These are phyloP conservation scores for Peronospora belbahrii DNA, from an alignment of 352 stramenopile species.

Conservation along the genomic window DNA sequence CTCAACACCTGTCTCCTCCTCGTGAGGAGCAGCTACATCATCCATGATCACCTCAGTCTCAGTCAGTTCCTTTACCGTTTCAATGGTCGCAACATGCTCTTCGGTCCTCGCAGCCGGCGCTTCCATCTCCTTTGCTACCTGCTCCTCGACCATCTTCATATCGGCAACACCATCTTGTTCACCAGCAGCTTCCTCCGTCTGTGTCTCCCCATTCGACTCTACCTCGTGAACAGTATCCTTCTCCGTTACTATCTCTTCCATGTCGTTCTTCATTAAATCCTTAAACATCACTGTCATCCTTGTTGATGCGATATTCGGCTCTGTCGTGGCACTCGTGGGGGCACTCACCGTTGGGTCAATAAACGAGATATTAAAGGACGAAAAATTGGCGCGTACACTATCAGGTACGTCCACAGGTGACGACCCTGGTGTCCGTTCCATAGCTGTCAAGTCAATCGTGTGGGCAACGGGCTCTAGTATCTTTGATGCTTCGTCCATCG, in stretches of 20 bases:
- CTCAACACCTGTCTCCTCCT: background rate
- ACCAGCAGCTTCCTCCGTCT: too few relatives aligned
- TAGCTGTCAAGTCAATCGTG: constrained; percentile 3
- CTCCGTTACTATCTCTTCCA: background rate
- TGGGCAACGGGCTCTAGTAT: constrained; percentile 17
- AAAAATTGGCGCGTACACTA: constrained; percentile 43
- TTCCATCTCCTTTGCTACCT: too few relatives aligned
- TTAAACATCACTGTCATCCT: constrained; percentile 2
- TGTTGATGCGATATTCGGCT: constrained; percentile 24
- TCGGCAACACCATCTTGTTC: background rate
- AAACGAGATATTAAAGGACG: constrained; percentile 48
- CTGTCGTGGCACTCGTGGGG: constrained; percentile 24
- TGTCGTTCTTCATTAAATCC: background rate
- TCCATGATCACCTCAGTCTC: background rate
- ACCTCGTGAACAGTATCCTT: background rate
- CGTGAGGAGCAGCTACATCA: background rate
- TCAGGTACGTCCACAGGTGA: constrained; percentile 30
- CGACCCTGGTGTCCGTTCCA: constrained; percentile 13
- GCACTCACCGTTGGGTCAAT: constrained; percentile 38
- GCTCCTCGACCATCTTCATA: too few relatives aligned
- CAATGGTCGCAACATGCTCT: background rate
- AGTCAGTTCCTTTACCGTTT: background rate
- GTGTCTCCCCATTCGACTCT: background rate
- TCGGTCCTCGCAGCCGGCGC: background rate
- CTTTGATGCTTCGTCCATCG: constrained; percentile 21